phyloP scores from a whole-genome alignment of 2,329 filamentous ascomycete genomes.

The Bipolaris victoriae region DNA sequence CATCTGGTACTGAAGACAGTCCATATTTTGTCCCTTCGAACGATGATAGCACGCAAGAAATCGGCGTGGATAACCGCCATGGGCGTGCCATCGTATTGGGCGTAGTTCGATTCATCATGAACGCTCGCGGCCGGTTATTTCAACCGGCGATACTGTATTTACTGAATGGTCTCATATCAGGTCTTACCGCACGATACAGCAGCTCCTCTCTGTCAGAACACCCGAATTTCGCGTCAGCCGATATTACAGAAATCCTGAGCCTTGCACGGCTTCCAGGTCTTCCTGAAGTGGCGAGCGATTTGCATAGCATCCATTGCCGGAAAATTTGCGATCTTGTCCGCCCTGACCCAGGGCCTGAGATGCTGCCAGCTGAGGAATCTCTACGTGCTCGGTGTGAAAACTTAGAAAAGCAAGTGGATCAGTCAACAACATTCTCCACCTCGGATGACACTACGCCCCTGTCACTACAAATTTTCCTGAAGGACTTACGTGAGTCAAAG shows the following conservation, averaged over 20 bases:
- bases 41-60: not conserved
- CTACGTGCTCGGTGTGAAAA: conserved; percentile 19
- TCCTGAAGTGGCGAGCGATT: conserved; percentile 53
- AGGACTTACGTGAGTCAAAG: conserved; percentile 31
- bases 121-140: conserved; percentile 47
- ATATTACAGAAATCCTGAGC: conserved; percentile 45
- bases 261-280: conserved; percentile 48
- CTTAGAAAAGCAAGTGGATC: conserved; percentile 8
- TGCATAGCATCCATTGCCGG: conserved; percentile 39
- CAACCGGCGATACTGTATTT: conserved; percentile 52
- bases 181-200: conserved; percentile 26
- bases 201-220: not conserved
- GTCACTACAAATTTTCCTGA: conserved; percentile 33
- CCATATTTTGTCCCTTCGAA: not conserved
- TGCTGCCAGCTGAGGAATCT: conserved; percentile 27
- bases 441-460: not conserved
- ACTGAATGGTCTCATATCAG: conserved; percentile 51
- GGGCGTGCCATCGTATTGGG: conserved; percentile 33
- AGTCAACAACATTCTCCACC: not conserved
- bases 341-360: not conserved
- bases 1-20: conserved; percentile 20
- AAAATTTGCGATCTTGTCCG: conserved; percentile 30
- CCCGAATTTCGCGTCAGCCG: conserved; percentile 7
- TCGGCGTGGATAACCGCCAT: conserved; percentile 9
- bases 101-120: conserved; percentile 47